phyloP scores from a whole-genome alignment of 2,329 filamentous ascomycete species.

The Sclerotinia nivalis region DNA sequence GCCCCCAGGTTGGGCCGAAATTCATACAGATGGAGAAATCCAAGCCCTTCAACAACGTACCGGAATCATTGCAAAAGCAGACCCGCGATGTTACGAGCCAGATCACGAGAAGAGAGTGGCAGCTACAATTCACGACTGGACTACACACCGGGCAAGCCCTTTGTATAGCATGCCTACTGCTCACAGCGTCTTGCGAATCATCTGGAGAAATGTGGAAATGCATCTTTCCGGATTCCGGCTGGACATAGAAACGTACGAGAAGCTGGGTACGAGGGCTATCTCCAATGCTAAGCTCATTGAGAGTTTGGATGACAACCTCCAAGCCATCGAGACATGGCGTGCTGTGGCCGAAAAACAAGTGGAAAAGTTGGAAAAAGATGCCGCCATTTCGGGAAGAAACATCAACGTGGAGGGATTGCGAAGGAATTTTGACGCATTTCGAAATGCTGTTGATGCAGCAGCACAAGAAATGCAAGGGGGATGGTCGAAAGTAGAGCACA shows the following conservation, averaged over 20 bases:
- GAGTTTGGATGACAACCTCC: constrained; percentile 14
- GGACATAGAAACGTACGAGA: constrained; percentile 8
- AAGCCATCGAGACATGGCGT: constrained; percentile 20
- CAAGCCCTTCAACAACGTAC: constrained; percentile 15
- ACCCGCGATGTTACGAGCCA: constrained; percentile 13
- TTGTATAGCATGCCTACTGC: constrained; percentile 14
- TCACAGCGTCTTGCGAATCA: constrained; percentile 12
- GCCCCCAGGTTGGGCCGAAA: constrained; percentile 5
- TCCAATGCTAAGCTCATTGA: not conserved
- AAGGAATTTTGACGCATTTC: constrained; percentile 7
- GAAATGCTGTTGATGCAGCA: constrained; percentile 17
- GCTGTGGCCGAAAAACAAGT: constrained; percentile 14
- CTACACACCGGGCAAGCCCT: constrained; percentile 14
- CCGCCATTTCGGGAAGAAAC: not conserved
- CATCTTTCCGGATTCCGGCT: constrained; percentile 11
- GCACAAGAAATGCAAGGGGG: constrained; percentile 5
- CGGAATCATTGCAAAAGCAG: constrained; percentile 19
- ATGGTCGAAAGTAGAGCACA: constrained; percentile 6
- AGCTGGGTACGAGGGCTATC: not conserved
- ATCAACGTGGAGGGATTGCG: constrained; percentile 9
- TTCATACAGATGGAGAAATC: constrained; percentile 4
- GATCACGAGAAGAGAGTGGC: constrained; percentile 8
- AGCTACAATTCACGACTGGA: constrained; percentile 21
- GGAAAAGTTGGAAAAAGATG: constrained; percentile 13
- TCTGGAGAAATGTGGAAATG: constrained; percentile 22